Base-by-base conservation (phyloP, 129 eudicot genomes). In the carrot (Daucus carota) region DNA sequence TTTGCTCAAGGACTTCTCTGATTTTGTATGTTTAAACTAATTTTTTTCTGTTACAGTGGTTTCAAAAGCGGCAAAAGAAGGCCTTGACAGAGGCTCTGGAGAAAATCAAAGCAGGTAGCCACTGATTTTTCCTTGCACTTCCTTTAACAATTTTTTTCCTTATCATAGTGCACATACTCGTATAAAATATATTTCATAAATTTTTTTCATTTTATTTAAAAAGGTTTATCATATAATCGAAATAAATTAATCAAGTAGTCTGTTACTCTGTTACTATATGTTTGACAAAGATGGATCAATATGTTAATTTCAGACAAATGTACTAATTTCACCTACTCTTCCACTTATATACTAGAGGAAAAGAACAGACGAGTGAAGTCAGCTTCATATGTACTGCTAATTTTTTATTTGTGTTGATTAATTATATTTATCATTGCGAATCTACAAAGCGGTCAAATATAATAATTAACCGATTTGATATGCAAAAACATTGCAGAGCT, bases 401-500 rank as follows among this genome's bases (percentile, higher is more conserved):
- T 8, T n/a, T 57, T 57, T 28, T 57, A 24, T 2, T 24, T 57
- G 65, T 57, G 31, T 57, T 57, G 2, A 57, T n/a, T 57, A 57
- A 9, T n/a, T 57, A 1, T n/a, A 24, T 15, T 57, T n/a, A 10
- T 5, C 59, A 50, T 50, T 20, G 65, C 24, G 9, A 57, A 24
- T n/a, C 24, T 50, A 50, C 59, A 50, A 50, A 50, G 59, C 20
- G 59, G 20, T 48, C 6, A 40, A 40, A 40, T 40, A 40, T 40
- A 16, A 18, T 18, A 57, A 1, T 10, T 8, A 57, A 24, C 65
- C 2, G 29, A 1, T 57, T 48, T n/a, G n/a, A 57, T 8, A 57
- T n/a, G 13, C 65, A 2, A 2, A n/a, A 57, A 57, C 15, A 79
- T 38, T 69, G 41, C 84, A 86, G 89, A 57, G 83, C 62, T 86